Evolutionary conservation across 2,329 filamentous ascomycete species (phyloP).

Genomic region (Neocatenulostroma microsporum): DNA sequence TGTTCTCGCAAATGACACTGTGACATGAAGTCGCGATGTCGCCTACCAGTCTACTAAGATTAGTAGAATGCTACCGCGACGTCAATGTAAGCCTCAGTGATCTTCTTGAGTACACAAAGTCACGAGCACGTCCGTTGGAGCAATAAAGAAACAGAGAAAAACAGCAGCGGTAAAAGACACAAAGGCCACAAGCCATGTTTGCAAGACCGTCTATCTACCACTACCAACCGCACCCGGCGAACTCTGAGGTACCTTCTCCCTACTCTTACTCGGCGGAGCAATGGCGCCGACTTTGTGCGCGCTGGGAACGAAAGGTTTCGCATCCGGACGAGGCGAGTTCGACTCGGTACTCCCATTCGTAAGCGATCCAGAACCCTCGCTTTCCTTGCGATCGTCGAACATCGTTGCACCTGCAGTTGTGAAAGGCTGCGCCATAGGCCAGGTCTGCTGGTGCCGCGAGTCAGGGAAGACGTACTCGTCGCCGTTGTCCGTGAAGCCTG

Average conservation of each 20-base stretch:
- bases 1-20: too few relatives aligned
- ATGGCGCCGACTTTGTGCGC: slow-evolving; percentile 18
- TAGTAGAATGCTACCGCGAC: too few relatives aligned
- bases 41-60: too few relatives aligned
- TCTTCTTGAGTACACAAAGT: too few relatives aligned
- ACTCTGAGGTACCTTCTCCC: slow-evolving; percentile 15
- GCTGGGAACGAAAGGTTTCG: slow-evolving; percentile 25
- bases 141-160: too few relatives aligned
- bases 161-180: slow-evolving; percentile 2
- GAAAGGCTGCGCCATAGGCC: slow-evolving; percentile 15
- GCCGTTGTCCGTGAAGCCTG: slow-evolving; percentile 42
- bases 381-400: slow-evolving; percentile 13
- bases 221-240: slow-evolving; percentile 16
- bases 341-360: slow-evolving; percentile 23
- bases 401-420: slow-evolving; percentile 7
- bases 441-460: slow-evolving; percentile 17
- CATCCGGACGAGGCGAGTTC: slow-evolving; percentile 28
- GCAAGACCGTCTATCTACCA: slow-evolving; percentile 24
- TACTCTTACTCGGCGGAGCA: slow-evolving; percentile 20
- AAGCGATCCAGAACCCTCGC: slow-evolving; percentile 16
- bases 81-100: too few relatives aligned
- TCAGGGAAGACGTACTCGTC: slow-evolving; percentile 21
- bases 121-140: too few relatives aligned
- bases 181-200: slow-evolving; percentile 16
- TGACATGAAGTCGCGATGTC: too few relatives aligned